Evolutionary conservation across 2,329 filamentous ascomycete species (phyloP), one percentile per base, ranked within the genome.

Genomic region (Dothideomycetidae sp.): DNA sequence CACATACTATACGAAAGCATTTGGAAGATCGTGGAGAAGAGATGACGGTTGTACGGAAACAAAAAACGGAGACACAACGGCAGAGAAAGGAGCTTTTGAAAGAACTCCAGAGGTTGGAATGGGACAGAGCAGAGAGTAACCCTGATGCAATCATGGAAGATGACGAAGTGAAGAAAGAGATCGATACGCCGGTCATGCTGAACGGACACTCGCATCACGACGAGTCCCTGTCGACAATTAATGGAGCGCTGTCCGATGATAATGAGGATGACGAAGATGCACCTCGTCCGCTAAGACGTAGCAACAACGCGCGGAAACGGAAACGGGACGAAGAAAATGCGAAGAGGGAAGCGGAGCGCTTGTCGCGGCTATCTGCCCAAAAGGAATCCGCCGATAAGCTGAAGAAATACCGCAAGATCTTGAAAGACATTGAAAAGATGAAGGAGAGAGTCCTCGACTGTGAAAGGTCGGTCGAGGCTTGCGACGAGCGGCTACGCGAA

Each of bases 31-130:
- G 86, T 60, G 84, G 81, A 46, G 82, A 88, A 52, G 81, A 84
- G 37, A 94, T 96, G 86, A 98, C 90, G 2, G 75, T 77, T 38
- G 84, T 92, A 52, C 78, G 90, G 34, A 98, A 98, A 58, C 81
- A 92, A 54, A 94, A 93, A 63, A 93, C 94, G 43, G 83, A 93
- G 46, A 80, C 76, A 59, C 88, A 96, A 60, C 74, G 85, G 46
- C 74, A 81, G 48, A 76, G 81, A 45, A 79, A 77, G 56, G 39
- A 36, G 15, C 45, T 44, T 2, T 46, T 50, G 37, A 51, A 85
- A 55, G 78, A 85, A 37, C 61, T 88, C 16, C 40, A 45, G 2
- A 37, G 40, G 9, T 55, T 52, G 36, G 51, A 53, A 23, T 44
- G 49, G 9, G 53, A 56, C 21, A 49, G 50, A 15, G 28, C 28